phyloP scores from a whole-genome alignment of 352 stramenopile species.

The Phytophthora pisi region DNA sequence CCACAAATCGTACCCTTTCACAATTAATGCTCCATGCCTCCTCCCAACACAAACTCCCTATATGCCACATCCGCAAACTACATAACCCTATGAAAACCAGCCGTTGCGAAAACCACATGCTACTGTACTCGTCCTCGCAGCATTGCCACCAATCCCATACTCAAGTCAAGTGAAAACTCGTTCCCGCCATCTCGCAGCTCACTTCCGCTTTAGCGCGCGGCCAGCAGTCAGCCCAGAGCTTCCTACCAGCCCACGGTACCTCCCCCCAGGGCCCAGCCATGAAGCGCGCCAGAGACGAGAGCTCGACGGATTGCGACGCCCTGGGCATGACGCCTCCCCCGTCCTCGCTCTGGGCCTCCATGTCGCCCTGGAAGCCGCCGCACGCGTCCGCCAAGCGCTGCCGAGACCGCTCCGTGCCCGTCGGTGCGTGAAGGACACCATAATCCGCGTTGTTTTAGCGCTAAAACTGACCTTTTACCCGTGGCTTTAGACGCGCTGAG shows the following conservation, averaged over 20 bases:
- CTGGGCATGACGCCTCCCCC: slow-evolving; percentile 35
- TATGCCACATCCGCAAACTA: background rate
- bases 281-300: slow-evolving; percentile 57
- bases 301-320: slow-evolving; percentile 16
- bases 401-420: slow-evolving; percentile 71
- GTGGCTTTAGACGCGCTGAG: slow-evolving; percentile 63
- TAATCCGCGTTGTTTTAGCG: slow-evolving; percentile 4
- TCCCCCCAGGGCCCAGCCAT: slow-evolving; percentile 25
- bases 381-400: slow-evolving; percentile 55
- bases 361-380: slow-evolving; percentile 65
- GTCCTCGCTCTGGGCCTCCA: slow-evolving; percentile 34
- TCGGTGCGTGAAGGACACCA: slow-evolving; percentile 44
- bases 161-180: background rate
- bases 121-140: background rate
- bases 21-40: background rate
- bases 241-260: background rate
- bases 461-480: slow-evolving; percentile 18
- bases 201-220: slow-evolving; percentile 29
- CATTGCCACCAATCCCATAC: background rate
- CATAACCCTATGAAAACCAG: background rate
- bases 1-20: background rate
- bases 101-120: background rate
- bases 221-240: slow-evolving; percentile 1
- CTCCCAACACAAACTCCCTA: background rate
- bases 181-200: slow-evolving; percentile 28